Base-by-base conservation (phyloP, 352 stramenopile genomes). In the Pythium apleroticum region DNA sequence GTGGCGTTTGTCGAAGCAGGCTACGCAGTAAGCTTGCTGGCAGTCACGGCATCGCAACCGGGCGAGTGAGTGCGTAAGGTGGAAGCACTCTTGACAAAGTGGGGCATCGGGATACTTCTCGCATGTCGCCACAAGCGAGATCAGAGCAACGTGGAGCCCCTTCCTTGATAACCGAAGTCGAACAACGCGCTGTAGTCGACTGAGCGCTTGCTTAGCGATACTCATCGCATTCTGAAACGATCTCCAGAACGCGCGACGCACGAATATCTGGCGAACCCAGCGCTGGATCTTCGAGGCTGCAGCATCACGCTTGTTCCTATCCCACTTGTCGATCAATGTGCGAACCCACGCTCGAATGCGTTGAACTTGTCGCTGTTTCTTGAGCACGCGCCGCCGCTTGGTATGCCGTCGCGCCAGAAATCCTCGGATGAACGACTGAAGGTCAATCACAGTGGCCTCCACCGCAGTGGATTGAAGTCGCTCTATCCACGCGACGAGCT, bases 81-180 rank as follows among this genome's bases (percentile, higher is more conserved):
- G 37, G 20, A 71, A 64, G 46, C 76, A 84, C 19, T 72, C 61
- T 62, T 79, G 66, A 57, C 76, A 84, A 5, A 84, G 53, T 4
- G 73, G 76, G 4, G 73, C 57, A 35, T 80, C 71, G 9, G 61
- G 68, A 28, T 77, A 80, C 1, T 60, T 59, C 8, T 39, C 3
- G 24, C 71, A 25, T 0, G 60, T 78, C 17, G 69, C 53, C 0
- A 72, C n/a, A 5, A 75, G 59, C 19, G 59, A 57, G 9, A 48
- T 9, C 1, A 73, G n/a, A 4, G 57, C 66, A 24, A 48, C 25
- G 20, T 24, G 66, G 15, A 69, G 3, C 15, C 56, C 59, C 35
- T 65, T 60, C 0, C 65, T 53, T 15, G 25, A 27, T 14, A 75
- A 58, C 27, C 52, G 46, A 3, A 33, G 4, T 7, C 64, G 57